Percentiles rank a stretch among this genome's conserved stretches.
Conservation (phyloP, 1,139 yeast species). For the Blastobotrys elegans region DNA sequence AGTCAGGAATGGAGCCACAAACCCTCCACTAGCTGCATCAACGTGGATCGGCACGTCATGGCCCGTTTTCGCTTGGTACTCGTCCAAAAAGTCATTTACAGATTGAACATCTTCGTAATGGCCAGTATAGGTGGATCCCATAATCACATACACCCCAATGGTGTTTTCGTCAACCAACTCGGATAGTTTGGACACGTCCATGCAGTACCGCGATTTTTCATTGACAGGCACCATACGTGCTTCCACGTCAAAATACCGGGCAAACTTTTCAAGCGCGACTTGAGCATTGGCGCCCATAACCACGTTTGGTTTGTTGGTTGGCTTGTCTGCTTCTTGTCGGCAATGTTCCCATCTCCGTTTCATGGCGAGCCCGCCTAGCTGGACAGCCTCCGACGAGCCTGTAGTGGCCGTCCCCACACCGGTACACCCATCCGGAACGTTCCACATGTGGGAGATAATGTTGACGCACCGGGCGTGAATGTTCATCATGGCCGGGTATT, state of each 20-base stretch:
- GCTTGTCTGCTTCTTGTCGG: constrained; percentile 55
- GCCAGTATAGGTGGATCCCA: constrained; percentile 92
- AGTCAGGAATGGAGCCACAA: constrained; percentile 76
- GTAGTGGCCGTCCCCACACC: constrained; percentile 90
- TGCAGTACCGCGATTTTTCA: constrained; percentile 54
- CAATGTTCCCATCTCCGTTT: constrained; percentile 81
- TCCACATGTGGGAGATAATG: constrained; percentile 76
- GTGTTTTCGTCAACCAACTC: constrained; percentile 81
- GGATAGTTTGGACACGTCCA: constrained; percentile 56
- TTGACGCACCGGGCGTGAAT: constrained; percentile 78
- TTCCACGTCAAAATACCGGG: constrained; percentile 89
- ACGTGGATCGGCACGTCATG: constrained; percentile 75
- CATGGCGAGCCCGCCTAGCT: constrained; percentile 90
- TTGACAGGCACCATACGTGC: constrained; percentile 67
- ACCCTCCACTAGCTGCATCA: constrained; percentile 91
- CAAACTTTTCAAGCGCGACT: constrained; percentile 91
- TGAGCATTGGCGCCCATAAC: constrained; percentile 95
- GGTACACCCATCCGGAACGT: constrained; percentile 53
- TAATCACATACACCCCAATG: constrained; percentile 81
- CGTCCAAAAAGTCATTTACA: constrained; percentile 58
- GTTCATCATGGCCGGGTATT: constrained; percentile 81
- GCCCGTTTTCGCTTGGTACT: constrained; percentile 65
- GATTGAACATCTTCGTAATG: constrained; percentile 74
- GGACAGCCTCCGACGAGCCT: constrained; percentile 90
- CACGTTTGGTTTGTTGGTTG: constrained; percentile 68